phyloP scores from a whole-genome alignment of 2,329 filamentous ascomycete species.

The Calonectria hongkongensis region DNA sequence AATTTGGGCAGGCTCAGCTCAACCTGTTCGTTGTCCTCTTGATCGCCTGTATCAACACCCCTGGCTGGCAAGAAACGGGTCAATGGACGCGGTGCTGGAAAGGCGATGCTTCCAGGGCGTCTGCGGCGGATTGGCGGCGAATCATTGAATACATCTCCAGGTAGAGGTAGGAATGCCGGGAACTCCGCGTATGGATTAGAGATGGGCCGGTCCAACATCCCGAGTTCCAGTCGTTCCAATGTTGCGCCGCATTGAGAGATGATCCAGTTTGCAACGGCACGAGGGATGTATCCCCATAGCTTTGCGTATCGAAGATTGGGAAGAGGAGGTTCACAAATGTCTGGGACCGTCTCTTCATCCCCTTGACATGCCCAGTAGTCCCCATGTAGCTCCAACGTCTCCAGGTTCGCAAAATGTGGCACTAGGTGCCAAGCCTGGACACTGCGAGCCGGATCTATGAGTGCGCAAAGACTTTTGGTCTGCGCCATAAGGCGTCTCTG shows the following conservation, averaged over 20 bases:
- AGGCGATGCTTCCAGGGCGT: too few species aligned
- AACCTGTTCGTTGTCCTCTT: too few species aligned
- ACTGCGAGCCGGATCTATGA: not conserved
- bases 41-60: too few species aligned
- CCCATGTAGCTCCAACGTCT: not conserved
- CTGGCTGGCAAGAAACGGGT: not conserved
- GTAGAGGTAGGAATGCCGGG: not conserved
- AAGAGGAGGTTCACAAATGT: not conserved
- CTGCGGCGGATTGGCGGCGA: not conserved
- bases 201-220: not conserved
- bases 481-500: conserved; percentile 2
- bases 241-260: not conserved
- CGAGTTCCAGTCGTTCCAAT: conserved; percentile 6
- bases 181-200: not conserved
- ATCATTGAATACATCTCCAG: not conserved
- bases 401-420: not conserved
- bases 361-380: not conserved
- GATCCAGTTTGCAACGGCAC: conserved; percentile 5
- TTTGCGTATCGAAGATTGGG: conserved; percentile 8
- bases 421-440: not conserved
- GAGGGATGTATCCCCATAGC: not conserved
- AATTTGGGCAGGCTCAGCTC: not conserved
- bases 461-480: not conserved
- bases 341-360: not conserved
- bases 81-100: not conserved